phyloP scores from a whole-genome alignment of 495 filamentous ascomycete genomes.

The Cercophora samala region DNA sequence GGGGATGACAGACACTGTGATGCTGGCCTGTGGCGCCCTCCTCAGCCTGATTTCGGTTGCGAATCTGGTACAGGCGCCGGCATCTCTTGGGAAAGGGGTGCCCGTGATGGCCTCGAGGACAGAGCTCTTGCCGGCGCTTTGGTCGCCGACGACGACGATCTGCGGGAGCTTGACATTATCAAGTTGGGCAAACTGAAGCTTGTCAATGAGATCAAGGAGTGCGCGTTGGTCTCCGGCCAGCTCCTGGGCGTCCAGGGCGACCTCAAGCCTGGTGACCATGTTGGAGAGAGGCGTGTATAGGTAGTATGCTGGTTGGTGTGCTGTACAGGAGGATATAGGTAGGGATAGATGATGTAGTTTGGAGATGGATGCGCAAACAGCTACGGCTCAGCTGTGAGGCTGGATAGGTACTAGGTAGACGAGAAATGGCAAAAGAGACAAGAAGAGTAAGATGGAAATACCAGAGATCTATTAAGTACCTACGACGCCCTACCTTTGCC shows the following conservation, averaged over 20 bases:
- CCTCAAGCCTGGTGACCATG: constrained; percentile 31
- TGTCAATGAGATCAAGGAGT: constrained; percentile 41
- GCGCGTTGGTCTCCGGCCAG: constrained; percentile 37
- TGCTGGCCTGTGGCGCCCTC: constrained; percentile 43
- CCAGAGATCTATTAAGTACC: background rate
- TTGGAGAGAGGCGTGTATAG: background rate
- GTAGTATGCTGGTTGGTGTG: background rate
- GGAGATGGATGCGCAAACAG: background rate
- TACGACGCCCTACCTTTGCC: background rate
- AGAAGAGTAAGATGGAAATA: background rate
- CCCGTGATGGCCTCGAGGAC: constrained; percentile 71
- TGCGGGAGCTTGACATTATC: constrained; percentile 57
- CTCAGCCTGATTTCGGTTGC: constrained; percentile 57
- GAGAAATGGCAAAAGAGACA: background rate
- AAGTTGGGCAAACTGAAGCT: constrained; percentile 41
- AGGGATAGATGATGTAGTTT: background rate
- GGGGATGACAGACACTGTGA: constrained; percentile 52
- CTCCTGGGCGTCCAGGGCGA: constrained; percentile 36
- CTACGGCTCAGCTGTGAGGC: background rate
- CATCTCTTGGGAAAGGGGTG: constrained; percentile 64
- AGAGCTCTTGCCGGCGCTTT: constrained; percentile 70
- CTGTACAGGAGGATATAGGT: background rate
- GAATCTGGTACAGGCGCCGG: constrained; percentile 64
- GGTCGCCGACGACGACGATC: constrained; percentile 70
- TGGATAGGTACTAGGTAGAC: too few species aligned